Base-by-base conservation (phyloP, 495 filamentous ascomycete species). In the Neurospora intermedia region DNA sequence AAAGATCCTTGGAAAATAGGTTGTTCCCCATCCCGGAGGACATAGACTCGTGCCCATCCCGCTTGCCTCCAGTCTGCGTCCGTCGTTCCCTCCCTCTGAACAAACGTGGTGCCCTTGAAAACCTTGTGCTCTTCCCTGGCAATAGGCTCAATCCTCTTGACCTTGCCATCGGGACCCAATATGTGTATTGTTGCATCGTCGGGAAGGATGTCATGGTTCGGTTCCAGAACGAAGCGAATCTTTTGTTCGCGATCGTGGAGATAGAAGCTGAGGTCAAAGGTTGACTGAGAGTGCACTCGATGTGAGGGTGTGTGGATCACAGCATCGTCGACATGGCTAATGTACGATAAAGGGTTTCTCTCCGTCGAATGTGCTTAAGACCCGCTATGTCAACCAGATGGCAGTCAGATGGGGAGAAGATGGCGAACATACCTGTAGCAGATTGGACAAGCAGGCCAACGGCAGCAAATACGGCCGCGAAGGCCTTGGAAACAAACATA, bases 1-100 rank as follows among this genome's bases (percentile, higher is more conserved):
- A 99, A 98, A 4, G 92, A 91, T 39, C 96, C 96, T 81, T 97
- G 93, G 74, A 99, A 98, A 9, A 97, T 81, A 38, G 96, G 96
- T 43, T 87, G 78, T 20, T 83, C 75, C 4, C 96, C 96, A 83
- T 99, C 96, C 75, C 84, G 85, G 75, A 86, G 85, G 42, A 99
- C 82, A 70, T 90, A 87, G 69, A 97, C 89, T 75, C 96, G 88
- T 38, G 94, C 91, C 93, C 92, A 97, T 66, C 96, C 96, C 23
- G 89, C 90, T 76, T 91, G 89, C 54, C 88, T 88, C 95, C 94
- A 97, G 74, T 88, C 88, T 9, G 84, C 72, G 74, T 88, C 87
- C 13, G 84, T 71, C 82, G 89, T 80, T 78, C 82, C 73, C 11
- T 88, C 84, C 23, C 87, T 85, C 74, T 89, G 88, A 69, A 94